Evolutionary conservation across 495 filamentous ascomycete genomes (phyloP), one percentile per base, ranked within the genome.

Genomic region (Glonium stellatum): DNA sequence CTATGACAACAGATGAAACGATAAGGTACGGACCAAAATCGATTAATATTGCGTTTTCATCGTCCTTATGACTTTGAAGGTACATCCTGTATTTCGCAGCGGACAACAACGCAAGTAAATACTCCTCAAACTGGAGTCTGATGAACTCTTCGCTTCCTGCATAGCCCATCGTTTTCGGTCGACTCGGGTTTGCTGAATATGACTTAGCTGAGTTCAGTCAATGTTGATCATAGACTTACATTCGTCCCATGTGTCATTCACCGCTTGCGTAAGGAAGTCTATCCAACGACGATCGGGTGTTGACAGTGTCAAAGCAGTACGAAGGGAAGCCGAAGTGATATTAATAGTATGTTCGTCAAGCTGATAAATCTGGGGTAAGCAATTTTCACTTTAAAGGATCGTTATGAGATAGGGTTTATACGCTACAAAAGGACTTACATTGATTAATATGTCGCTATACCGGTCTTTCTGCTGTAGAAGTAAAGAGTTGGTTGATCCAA

Each of bases 101-200:
- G 0, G 95, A 88, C 47, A 97, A 82, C 55, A 98, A 79, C 0
- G 92, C 90, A 6, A 97, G 79, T 18, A 97, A 79, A 67, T 98
- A 98, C 70, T 97, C 95, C 76, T 98, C 93, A 60, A 98, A 98
- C 67, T 98, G 93, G 6, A 97, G 82, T 19, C 93, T 83, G 67
- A 98, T 97, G 70, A 97, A 97, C 69, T 97, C 95, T 76, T 98
- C 93, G 60, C 92, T 96, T 54, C 93, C 93, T 65, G 90, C 87
- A 69, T 96, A 98, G 18, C 92, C 92, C 77, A 95, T 87, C 6
- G 90, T 96, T 65, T 91, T 96, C 15, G 93, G 93, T 44, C 87
- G 82, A 53, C 84, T 79, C 6, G 93, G 93, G 72, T 97, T 91
- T 5, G 83, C 77, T 72, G 22, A 15, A 18, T 18, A 12, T n/a